These are phyloP conservation scores for Termitomyces sp. DNA, from an alignment of 768 basidiomycete species.

Conservation along the genomic window DNA sequence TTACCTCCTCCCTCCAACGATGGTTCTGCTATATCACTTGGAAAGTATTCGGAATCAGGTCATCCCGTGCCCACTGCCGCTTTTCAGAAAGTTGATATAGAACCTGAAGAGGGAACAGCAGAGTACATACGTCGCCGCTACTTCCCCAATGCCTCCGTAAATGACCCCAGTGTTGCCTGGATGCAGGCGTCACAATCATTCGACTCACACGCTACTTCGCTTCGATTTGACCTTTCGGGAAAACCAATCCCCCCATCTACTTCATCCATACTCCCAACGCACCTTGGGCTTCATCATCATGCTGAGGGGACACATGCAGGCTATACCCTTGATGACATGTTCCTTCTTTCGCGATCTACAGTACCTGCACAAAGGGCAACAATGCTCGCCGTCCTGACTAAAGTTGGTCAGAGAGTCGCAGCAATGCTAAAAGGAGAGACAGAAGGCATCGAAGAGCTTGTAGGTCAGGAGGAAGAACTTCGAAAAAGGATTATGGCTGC, in stretches of 20 bases:
- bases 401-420: conserved; percentile 40
- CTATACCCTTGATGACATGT: conserved; percentile 84
- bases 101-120: conserved; percentile 66
- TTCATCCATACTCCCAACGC: conserved; percentile 62
- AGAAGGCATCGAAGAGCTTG: conserved; percentile 28
- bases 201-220: conserved; percentile 29
- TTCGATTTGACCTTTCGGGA: conserved; percentile 78
- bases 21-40: conserved; percentile 36
- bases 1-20: conserved; percentile 46
- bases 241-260: conserved; percentile 53
- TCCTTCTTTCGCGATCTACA: conserved; percentile 73
- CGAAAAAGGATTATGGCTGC: conserved; percentile 62
- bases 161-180: conserved; percentile 81
- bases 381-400: conserved; percentile 70
- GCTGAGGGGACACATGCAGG: conserved; percentile 76
- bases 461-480: conserved; percentile 39
- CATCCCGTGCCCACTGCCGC: conserved; percentile 2
- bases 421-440: conserved; percentile 29
- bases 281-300: conserved; percentile 90
- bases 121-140: conserved; percentile 81
- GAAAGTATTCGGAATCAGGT: conserved; percentile 25
- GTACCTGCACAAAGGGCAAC: conserved; percentile 79
- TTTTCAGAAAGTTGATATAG: conserved; percentile 8
- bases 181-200: conserved; percentile 39
- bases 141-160: conserved; percentile 66